phyloP scores from a whole-genome alignment of 768 basidiomycete species.

The Trametes cubensis region DNA sequence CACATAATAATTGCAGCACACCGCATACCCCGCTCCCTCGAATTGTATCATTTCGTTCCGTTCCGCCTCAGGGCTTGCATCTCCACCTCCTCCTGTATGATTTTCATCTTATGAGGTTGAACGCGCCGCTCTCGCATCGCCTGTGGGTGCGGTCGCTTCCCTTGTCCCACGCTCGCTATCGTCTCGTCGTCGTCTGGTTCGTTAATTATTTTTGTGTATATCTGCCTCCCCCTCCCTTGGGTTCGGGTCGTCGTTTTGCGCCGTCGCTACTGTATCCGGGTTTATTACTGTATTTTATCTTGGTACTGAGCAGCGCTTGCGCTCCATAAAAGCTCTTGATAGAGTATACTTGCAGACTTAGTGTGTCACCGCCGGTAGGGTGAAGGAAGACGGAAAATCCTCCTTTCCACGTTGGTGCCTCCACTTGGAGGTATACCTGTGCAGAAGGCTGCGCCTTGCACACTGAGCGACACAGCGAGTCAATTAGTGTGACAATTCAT shows the following conservation, averaged over 20 bases:
- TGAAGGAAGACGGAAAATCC: too few relatives aligned
- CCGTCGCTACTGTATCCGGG: conserved; percentile 21
- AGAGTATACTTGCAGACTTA: not conserved
- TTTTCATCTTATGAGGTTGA: conserved; percentile 9
- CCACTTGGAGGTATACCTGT: too few relatives aligned
- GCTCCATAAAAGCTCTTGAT: not conserved
- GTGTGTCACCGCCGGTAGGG: too few relatives aligned
- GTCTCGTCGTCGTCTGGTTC: not conserved
- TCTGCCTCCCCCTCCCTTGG: not conserved
- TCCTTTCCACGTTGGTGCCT: too few relatives aligned
- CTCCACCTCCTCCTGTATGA: conserved; percentile 16
- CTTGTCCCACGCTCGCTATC: conserved; percentile 20
- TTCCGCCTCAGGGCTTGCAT: not conserved
- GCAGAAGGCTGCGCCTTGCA: too few relatives aligned
- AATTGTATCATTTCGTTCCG: conserved; percentile 24
- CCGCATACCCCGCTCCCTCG: conserved; percentile 19
- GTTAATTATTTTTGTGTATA: conserved; percentile 22
- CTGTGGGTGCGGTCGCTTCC: not conserved
- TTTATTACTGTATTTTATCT: conserved; percentile 26
- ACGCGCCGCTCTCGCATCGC: conserved; percentile 4
- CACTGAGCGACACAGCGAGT: too few relatives aligned
- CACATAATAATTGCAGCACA: conserved; percentile 8
- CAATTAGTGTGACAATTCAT: too few relatives aligned
- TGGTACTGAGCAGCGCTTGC: conserved; percentile 2
- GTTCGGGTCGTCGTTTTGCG: conserved; percentile 7